Evolutionary conservation across 768 basidiomycete species (phyloP), one percentile per base, ranked within the genome.

Genomic region (Kwoniella dejecticola): DNA sequence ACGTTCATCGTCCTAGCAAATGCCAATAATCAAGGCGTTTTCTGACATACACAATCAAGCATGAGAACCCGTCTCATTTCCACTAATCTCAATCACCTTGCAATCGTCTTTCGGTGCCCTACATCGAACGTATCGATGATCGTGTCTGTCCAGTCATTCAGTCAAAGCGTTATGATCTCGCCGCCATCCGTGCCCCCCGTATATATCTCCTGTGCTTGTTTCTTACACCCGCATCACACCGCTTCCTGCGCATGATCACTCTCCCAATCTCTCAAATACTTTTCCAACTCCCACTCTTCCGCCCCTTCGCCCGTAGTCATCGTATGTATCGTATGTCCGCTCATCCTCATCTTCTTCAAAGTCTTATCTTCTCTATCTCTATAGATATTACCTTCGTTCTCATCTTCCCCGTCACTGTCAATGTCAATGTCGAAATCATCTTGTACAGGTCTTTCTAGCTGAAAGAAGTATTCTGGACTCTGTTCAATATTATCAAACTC

Each of bases 241-340:
- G 17, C 19, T 19, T 42, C 42, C 44, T 46, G 21, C 33, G 7
- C 33, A 36, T 36, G 33, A 36, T 50, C 52, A 23, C 38, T 48
- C 38, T 59, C 61, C n/a, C 55, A 31, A 45, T 57, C 61, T n/a
- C 53, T 31, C 40, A 67, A 27, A 49, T 62, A 63, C 50, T 42
- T 61, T 47, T 68, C 67, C 55, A 68, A 42, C 57, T 68, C 67
- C 67, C 67, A 68, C 21, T 64, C 59, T 45, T 67, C 66, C 15
- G 53, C 62, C 3, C 57, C 62, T 30, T 61, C 63, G 1, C 46
- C 54, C 24, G 62, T 68, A n/a, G 50, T 55, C 55, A 61, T 53
- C 4, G 44, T 52, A 40, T 52, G 44, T 40, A 33, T 52, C 12
- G 52, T 55, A 50, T 23, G 31, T n/a, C 41, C 61, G 15, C 49